Conservation (phyloP, 768 basidiomycete species). For the Asterophora lycoperdoides region DNA sequence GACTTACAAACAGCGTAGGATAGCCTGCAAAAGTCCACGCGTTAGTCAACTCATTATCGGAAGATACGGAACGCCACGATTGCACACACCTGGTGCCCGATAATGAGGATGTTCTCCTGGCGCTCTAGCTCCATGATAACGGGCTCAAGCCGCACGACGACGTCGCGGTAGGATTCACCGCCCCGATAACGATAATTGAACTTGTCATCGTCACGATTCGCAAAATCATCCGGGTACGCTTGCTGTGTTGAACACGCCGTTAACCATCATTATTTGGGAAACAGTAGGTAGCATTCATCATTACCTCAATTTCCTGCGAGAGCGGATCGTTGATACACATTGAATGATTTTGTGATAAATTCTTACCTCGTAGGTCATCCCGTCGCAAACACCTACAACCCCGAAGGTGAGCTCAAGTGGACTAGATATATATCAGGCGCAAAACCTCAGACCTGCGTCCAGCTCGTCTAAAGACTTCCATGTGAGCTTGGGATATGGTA, state of each 20-base stretch:
- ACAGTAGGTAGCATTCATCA: background rate
- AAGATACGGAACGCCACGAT: background rate
- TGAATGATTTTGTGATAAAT: background rate
- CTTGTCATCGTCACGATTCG: conserved; percentile 97
- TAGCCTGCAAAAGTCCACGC: conserved; percentile 42
- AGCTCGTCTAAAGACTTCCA: conserved; percentile 99
- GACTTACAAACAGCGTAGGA: conserved; percentile 70
- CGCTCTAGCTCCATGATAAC: conserved; percentile 99
- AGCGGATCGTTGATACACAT: background rate
- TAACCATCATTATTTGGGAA: background rate
- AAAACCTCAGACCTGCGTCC: conserved; percentile 65
- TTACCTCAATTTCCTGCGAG: conserved; percentile 80
- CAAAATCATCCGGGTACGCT: conserved; percentile 97
- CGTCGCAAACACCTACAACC: conserved; percentile 81
- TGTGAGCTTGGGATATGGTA: conserved; percentile 88
- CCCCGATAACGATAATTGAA: conserved; percentile 98
- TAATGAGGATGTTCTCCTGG: conserved; percentile 94
- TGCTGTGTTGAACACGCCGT: conserved; percentile 43
- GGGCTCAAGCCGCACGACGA: conserved; percentile 91
- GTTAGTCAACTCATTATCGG: background rate
- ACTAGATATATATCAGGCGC: background rate
- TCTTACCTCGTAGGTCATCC: conserved; percentile 87
- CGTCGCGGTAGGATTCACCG: conserved; percentile 97
- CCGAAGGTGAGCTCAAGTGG: background rate
- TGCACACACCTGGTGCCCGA: conserved; percentile 79